A percentile compares a stretch with the other conserved stretches of the same genome.
These are phyloP conservation scores for Penicillium hordei DNA, from an alignment of 2,329 filamentous ascomycete species.

Conservation along the genomic window DNA sequence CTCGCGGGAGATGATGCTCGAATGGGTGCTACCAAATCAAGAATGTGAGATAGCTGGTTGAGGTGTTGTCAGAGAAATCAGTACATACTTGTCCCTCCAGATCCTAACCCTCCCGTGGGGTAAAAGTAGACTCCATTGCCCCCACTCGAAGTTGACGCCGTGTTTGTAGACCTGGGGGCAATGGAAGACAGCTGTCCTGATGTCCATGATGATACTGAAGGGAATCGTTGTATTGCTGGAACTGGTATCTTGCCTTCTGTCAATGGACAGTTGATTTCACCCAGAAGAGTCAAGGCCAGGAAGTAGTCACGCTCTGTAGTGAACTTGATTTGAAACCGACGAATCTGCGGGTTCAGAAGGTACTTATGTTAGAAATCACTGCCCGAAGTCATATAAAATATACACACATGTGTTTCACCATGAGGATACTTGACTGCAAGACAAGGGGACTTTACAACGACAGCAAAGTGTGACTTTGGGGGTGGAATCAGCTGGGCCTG, in stretches of 20 bases:
- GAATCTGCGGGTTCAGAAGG: conserved; percentile 30
- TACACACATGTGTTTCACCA: conserved; percentile 31
- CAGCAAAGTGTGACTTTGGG: conserved; percentile 36
- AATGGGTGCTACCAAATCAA: conserved; percentile 5
- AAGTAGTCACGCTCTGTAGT: conserved; percentile 42
- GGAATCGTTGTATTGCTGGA: conserved; percentile 21
- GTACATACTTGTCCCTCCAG: conserved; percentile 13
- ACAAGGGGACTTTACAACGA: conserved; percentile 48
- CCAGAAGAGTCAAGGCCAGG: conserved; percentile 42
- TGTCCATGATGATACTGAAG: conserved; percentile 32
- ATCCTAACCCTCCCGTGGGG: conserved; percentile 2
- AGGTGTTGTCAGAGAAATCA: background rate
- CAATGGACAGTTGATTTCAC: conserved; percentile 45
- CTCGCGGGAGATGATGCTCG: conserved; percentile 9
- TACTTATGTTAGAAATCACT: background rate
- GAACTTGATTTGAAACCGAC: conserved; percentile 50
- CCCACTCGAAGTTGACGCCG: conserved; percentile 5
- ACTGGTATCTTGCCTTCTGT: conserved; percentile 37
- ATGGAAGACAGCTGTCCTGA: conserved; percentile 15
- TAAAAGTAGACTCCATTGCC: conserved; percentile 6
- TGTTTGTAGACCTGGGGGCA: background rate
- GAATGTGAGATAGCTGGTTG: background rate
- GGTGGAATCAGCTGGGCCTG: conserved; percentile 17
- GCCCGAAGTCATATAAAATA: background rate
- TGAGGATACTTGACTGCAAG: conserved; percentile 47